Base-by-base conservation (phyloP, 805 yeast species). In the Myxozyma vanderwaltii region DNA sequence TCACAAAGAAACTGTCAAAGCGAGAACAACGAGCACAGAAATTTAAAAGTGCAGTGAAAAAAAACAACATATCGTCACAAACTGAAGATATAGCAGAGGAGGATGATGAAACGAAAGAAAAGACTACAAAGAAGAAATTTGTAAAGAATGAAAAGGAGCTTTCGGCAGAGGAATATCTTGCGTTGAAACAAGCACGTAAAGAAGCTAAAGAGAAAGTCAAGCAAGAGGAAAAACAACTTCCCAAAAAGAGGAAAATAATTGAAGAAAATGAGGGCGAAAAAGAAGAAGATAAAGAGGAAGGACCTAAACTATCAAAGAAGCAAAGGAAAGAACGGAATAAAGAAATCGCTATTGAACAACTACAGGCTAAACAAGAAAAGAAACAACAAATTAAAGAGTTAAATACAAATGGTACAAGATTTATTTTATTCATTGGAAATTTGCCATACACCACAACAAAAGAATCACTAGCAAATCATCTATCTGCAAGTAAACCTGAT, bases 351-450 rank as follows among this genome's bases (percentile, higher is more conserved):
- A n/a, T 17, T 27, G 26, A 44, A 27, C 48, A 54, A 29, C 27
- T 23, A 19, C 17, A 17, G 19, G 23, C 38, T 26, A 48, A 57
- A n/a, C n/a, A n/a, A 40, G 47, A 56, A 44, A 15, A 49, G 26
- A 55, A 54, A 31, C 46, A 26, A 29, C 47, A 36, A 51, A 40
- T 26, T 3, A 56, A 58, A 23, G 50, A 45, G 17, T 35, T 24
- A 45, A 29, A 46, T 40, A 36, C n/a, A n/a, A n/a, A 31, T 55
- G 36, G 46, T 17, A 38, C 38, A 12, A 33, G 59, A 38, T 91
- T 87, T 68, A 81, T 94, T 55, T 75, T 94, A 33, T 94, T 94
- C 74, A 89, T 91, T 7, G 99, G 99, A 3, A 91, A 91, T 69
- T 76, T 94, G 56, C 96, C 97, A 2, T 89, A 83, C 71, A 85